Base-by-base conservation (phyloP, 1,139 yeast species). In the Hyphopichia fennica region DNA sequence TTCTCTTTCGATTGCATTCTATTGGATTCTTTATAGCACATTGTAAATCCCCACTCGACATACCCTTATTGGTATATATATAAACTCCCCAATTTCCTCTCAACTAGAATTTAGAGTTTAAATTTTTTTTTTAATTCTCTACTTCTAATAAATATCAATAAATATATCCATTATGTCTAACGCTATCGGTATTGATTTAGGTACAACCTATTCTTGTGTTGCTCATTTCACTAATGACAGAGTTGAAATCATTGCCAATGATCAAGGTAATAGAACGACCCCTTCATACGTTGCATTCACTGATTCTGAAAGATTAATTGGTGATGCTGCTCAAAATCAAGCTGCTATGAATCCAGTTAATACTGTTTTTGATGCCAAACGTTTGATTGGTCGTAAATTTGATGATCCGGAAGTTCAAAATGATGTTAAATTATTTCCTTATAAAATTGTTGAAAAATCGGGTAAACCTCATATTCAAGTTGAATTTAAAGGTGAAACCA, bases 131-230 rank as follows among this genome's bases (percentile, higher is more conserved):
- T 20, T 19, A 9, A 7, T 11, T 25, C 9, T 20, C 23, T 6
- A 6, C 23, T 20, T 20, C 34, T 16, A 31, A 8, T 15, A 17
- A n/a, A 16, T 7, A 31, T 31, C 3, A 31, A 31, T 16, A 6
- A 20, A 25, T n/a, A 9, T 13, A 31, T 20, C 18, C 31, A 41
- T 27, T 29, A 81, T 81, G 86, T 71, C 84, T 43, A 80, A 77
- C 67, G 87, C 88, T 65, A 77, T 84, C 51, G 90, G 90, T 63
- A 84, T 84, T 69, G 90, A 84, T 72, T 82, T 84, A 75, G 90
- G 90, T 65, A 84, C 90, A 41, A 84, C 90, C 37, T 84, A 83
- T 70, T 83, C 89, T 30, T 84, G 89, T 79, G 90, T 84, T 47
- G 90, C 87, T 38, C 87, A 81, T 62, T 82, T 77, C 56, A 61